phyloP scores from a whole-genome alignment of 73 alveolate genomes.

The Symbiodinium natans region DNA sequence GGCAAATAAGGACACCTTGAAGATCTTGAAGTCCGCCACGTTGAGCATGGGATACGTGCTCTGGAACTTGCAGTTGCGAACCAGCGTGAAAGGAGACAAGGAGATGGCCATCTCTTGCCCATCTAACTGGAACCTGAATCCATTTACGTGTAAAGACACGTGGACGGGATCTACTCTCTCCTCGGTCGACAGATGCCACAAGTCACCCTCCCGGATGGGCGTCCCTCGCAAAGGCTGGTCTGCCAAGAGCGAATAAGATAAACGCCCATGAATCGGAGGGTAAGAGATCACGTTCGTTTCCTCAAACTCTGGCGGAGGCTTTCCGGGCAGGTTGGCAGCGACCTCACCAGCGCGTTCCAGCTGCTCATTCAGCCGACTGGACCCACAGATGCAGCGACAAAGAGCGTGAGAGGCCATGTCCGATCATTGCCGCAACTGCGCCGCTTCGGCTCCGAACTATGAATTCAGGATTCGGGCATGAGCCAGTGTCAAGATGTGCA shows the following conservation, averaged over 20 bases:
- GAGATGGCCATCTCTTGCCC: conserved; percentile 83
- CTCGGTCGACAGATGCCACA: conserved; percentile 88
- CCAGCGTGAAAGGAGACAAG: conserved; percentile 84
- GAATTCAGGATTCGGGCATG: too few relatives aligned
- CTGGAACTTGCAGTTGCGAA: conserved; percentile 93
- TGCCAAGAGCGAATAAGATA: conserved; percentile 55
- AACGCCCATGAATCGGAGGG: conserved; percentile 15
- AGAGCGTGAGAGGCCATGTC: conserved; percentile 50
- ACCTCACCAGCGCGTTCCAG: background rate
- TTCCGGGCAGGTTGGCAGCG: background rate
- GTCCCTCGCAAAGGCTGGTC: conserved; percentile 76
- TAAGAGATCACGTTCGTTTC: background rate
- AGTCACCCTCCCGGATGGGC: conserved; percentile 87
- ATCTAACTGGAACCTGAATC: conserved; percentile 47
- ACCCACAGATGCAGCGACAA: conserved; percentile 92
- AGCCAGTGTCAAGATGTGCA: too few relatives aligned
- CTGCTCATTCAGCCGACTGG: background rate
- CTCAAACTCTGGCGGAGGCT: background rate
- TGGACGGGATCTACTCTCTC: conserved; percentile 46
- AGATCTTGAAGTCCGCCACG: conserved; percentile 80
- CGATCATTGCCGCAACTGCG: background rate
- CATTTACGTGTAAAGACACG: conserved; percentile 58
- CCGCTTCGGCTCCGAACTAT: background rate
- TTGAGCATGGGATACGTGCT: conserved; percentile 43
- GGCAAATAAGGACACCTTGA: conserved; percentile 87